Evolutionary conservation across 257 asterid genomes (phyloP).

Genomic region (Cinchona pubescens): DNA sequence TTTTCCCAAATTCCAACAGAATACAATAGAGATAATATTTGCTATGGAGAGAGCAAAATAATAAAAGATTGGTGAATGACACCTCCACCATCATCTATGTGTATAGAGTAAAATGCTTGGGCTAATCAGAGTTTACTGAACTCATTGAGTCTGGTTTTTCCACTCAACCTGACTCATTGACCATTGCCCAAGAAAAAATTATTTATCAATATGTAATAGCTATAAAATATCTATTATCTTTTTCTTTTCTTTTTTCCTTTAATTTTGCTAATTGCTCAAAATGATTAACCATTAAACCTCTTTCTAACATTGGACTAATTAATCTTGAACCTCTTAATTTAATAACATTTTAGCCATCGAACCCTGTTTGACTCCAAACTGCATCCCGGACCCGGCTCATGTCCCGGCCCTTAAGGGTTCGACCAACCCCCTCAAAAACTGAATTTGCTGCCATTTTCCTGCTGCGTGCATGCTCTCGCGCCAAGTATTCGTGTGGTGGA

Average conservation of each 20-base stretch:
- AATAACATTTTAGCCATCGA: slow-evolving; percentile 46
- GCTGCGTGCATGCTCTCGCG: slow-evolving; percentile 56
- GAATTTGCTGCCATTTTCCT: slow-evolving; percentile 49
- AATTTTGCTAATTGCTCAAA: neutral
- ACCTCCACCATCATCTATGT: neutral
- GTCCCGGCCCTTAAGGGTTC: slow-evolving; percentile 86
- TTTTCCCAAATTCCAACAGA: slow-evolving; percentile 10
- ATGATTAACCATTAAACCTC: neutral
- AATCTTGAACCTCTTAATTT: neutral
- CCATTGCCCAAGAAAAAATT: slow-evolving; percentile 16
- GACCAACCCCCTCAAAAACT: slow-evolving; percentile 77
- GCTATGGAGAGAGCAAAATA: neutral
- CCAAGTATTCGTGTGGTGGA: slow-evolving; percentile 87
- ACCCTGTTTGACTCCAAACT: slow-evolving; percentile 93
- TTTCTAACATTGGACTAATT: slow-evolving; percentile 9
- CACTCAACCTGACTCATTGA: slow-evolving; percentile 17
- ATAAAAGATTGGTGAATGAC: neutral
- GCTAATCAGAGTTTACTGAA: slow-evolving; percentile 14
- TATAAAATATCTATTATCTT: neutral
- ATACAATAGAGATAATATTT: slow-evolving; percentile 2
- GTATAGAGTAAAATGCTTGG: slow-evolving; percentile 10
- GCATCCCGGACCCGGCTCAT: slow-evolving; percentile 89
- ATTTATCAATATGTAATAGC: neutral
- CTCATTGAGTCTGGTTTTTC: slow-evolving; percentile 6
- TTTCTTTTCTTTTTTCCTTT: neutral